Base-by-base conservation (phyloP, 495 filamentous ascomycete species). In the Neurospora africana region DNA sequence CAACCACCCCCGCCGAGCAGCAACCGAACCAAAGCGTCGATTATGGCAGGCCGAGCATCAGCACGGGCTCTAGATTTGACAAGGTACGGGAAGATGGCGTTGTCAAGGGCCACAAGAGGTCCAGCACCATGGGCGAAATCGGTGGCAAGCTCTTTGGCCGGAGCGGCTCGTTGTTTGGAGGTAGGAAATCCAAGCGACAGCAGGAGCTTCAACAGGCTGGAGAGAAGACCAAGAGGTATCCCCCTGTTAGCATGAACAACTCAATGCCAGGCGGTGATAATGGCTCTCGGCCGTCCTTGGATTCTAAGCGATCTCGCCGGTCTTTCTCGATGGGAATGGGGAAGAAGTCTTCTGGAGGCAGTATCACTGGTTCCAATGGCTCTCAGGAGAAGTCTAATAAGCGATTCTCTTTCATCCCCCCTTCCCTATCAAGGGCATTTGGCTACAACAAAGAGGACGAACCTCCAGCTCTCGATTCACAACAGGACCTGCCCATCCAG, bases 121-220 rank as follows among this genome's bases (percentile, higher is more conserved):
- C 94, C 2, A 97, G 90, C 80, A 98, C 94, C 5, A 89, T 97
- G 75, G 91, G 92, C 41, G 90, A 92, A 72, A 88, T 94, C 71
- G 84, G 89, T 36, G 91, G 91, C 75, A 92, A 91, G 79, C 81
- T 96, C 17, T 92, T 97, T 80, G 89, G 91, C 71, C 89, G 94
- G 43, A 91, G 90, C 71, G 89, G 89, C 19, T 95, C 92, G 8
- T 84, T 96, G 43, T 93, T 96, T 78, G 89, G 91, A 21, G 86
- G 86, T 41, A 82, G 82, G 58, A 84, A 83, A 68, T 81, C 82
- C 39, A 84, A 83, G 76, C 82, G 81, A 75, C 79, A 77, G 30
- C 79, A 77, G 33, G 78, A 82, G 70, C 84, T 84, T 73, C 81
- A 77, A 69, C 77, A 82, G 39, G 70, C 70, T 8, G 78, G 77